Evolutionary conservation across 768 basidiomycete genomes (phyloP).

Genomic region (Clitopilus passeckerianus): DNA sequence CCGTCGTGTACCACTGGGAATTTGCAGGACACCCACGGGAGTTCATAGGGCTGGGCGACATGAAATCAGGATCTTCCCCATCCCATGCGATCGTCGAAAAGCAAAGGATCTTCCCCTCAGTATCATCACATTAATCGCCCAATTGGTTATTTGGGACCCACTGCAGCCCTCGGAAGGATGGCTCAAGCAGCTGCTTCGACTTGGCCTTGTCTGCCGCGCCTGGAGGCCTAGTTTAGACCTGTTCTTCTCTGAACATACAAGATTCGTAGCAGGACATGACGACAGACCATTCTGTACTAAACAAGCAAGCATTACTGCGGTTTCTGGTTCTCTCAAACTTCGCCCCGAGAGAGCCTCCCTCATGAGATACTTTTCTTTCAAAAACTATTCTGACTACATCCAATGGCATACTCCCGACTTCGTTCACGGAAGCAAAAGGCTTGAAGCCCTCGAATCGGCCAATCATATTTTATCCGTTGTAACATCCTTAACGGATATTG

Average conservation of each 20-base stretch:
- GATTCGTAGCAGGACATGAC: not conserved
- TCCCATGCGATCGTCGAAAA: not conserved
- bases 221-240: not conserved
- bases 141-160: not conserved
- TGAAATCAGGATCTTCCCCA: not conserved
- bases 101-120: not conserved
- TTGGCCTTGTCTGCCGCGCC: not conserved
- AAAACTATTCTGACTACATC: not conserved
- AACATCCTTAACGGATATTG: not conserved
- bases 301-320: not conserved
- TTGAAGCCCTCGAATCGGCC: not conserved
- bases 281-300: too few species aligned
- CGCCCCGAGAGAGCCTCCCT: not conserved
- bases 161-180: not conserved
- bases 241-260: not conserved
- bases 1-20: not conserved
- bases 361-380: not conserved
- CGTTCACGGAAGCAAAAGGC: not conserved
- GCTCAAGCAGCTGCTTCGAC: not conserved
- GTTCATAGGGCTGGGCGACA: not conserved
- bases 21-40: not conserved
- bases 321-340: not conserved
- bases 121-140: not conserved
- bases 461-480: not conserved
- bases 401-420: not conserved